phyloP scores from a whole-genome alignment of 257 asterid genomes.

The Capsicum pubescens region DNA sequence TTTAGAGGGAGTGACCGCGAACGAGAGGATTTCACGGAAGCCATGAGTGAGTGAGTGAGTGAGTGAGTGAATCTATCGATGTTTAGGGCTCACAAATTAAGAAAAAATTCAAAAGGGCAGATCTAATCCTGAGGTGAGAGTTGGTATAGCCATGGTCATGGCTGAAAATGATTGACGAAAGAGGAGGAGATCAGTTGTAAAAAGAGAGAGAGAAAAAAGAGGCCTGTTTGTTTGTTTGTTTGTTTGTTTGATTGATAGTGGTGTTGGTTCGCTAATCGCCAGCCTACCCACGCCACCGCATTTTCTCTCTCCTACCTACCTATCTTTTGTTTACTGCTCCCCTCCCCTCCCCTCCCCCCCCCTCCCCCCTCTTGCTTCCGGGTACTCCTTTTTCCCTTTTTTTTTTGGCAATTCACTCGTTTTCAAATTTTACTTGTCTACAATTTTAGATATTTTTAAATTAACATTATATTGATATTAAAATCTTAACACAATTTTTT shows the following conservation, averaged over 20 bases:
- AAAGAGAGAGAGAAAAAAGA: neutral
- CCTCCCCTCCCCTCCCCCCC: too few species aligned
- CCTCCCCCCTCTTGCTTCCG: neutral
- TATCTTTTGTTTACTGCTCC: too few species aligned
- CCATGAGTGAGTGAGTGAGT: slow-evolving; percentile 51
- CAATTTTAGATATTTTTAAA: neutral
- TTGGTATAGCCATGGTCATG: slow-evolving; percentile 12
- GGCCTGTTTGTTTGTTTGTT: neutral
- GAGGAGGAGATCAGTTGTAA: neutral
- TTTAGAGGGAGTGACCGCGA: slow-evolving; percentile 70
- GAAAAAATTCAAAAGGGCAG: slow-evolving; percentile 13
- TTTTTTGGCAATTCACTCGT: neutral
- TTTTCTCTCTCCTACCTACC: neutral
- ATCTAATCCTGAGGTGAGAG: slow-evolving; percentile 19
- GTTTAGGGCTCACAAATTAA: neutral
- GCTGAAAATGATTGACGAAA: slow-evolving; percentile 24
- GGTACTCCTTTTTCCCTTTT: neutral
- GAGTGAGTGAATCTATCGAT: neutral
- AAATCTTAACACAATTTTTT: too few species aligned
- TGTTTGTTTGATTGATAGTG: neutral
- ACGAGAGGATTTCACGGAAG: slow-evolving; percentile 82
- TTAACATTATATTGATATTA: neutral
- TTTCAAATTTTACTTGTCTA: neutral
- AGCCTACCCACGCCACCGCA: slow-evolving; percentile 16
- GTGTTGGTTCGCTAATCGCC: neutral